Conservation (phyloP, 2,329 filamentous ascomycete species). For the Colletotrichum paranaense region DNA sequence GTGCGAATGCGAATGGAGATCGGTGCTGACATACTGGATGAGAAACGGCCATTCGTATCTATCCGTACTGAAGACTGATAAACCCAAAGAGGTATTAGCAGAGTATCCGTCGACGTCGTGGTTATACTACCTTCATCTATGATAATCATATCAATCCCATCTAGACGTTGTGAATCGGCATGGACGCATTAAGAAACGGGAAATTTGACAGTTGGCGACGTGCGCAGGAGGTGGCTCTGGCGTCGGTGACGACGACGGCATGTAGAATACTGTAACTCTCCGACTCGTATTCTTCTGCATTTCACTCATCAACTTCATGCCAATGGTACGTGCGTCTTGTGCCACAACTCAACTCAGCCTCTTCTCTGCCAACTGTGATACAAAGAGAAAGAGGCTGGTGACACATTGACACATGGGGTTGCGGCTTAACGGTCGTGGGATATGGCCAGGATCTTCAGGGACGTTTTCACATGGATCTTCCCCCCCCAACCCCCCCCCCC, state of each 20-base stretch:
- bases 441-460: conserved; percentile 33
- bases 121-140: background rate
- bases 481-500: background rate
- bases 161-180: background rate
- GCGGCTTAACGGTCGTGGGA: conserved; percentile 31
- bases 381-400: conserved; percentile 7
- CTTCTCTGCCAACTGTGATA: conserved; percentile 4
- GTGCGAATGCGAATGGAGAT: background rate
- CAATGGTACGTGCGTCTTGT: conserved; percentile 22
- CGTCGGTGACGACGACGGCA: conserved; percentile 20
- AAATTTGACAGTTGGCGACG: conserved; percentile 22
- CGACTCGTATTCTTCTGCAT: conserved; percentile 26
- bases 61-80: background rate
- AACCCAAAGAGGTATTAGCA: background rate
- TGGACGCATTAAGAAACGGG: conserved; percentile 24
- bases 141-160: background rate
- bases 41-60: background rate
- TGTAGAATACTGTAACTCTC: conserved; percentile 27
- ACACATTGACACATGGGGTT: conserved; percentile 21
- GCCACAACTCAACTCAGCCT: conserved; percentile 34
- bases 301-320: conserved; percentile 30
- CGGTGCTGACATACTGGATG: background rate
- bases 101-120: background rate
- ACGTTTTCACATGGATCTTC: conserved; percentile 25
- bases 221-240: conserved; percentile 29